phyloP scores from a whole-genome alignment of 140 eudicot species.

The Flaveria floridana region DNA sequence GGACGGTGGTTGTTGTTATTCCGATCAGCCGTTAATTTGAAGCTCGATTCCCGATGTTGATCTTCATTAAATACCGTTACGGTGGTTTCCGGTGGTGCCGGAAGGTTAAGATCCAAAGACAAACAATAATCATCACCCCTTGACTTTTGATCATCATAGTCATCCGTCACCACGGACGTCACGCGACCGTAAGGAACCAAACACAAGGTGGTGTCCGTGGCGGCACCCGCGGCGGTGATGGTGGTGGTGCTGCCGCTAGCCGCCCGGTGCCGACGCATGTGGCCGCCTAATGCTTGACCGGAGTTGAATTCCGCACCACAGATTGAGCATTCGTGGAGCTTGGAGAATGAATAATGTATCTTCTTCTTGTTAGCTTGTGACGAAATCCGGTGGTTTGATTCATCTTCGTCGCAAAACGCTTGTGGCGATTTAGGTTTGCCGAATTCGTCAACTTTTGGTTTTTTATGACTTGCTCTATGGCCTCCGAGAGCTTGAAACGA shows the following conservation, averaged over 20 bases:
- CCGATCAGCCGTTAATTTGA: conserved; percentile 34
- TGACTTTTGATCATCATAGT: conserved; percentile 19
- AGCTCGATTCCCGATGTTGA: conserved; percentile 36
- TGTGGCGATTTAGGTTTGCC: conserved; percentile 24
- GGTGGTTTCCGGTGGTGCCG: conserved; percentile 62
- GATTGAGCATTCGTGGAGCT: conserved; percentile 71
- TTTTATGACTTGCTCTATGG: conserved; percentile 83
- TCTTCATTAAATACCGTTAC: conserved; percentile 23
- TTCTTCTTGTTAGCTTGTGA: conserved; percentile 17
- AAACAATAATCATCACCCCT: conserved; percentile 35
- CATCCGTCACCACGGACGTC: conserved; percentile 11
- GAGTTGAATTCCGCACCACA: conserved; percentile 87
- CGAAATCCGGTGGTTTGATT: conserved; percentile 29
- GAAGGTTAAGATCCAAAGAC: conserved; percentile 88
- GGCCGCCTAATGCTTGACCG: conserved; percentile 97
- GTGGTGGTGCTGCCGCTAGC: conserved; percentile 18
- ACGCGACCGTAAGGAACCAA: conserved; percentile 31
- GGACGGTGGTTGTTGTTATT: conserved; percentile 40
- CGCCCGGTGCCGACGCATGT: conserved; percentile 88
- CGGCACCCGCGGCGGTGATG: conserved; percentile 4
- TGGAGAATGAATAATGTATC: conserved; percentile 25
- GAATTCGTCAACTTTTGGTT: conserved; percentile 45
- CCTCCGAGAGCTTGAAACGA: conserved; percentile 97
- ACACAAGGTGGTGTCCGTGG: conserved; percentile 41
- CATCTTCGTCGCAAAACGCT: conserved; percentile 38